These are phyloP conservation scores for Fusarium nanum DNA, from an alignment of 2,329 filamentous ascomycete species.

Conservation along the genomic window DNA sequence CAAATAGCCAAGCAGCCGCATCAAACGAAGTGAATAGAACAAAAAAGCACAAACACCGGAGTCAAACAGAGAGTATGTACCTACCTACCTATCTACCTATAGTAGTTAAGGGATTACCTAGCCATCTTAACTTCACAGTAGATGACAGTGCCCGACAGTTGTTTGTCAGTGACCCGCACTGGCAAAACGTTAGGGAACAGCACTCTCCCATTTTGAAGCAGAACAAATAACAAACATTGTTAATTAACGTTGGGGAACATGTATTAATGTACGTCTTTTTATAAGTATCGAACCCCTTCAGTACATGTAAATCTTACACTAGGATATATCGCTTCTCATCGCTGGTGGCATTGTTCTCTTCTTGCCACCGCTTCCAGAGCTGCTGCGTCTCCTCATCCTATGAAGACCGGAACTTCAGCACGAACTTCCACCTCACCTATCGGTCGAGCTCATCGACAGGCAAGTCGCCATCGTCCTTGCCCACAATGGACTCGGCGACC, in stretches of 20 bases:
- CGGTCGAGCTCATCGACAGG: conserved; percentile 81
- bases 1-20: conserved; percentile 1
- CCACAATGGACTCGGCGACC: conserved; percentile 83
- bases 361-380: conserved; percentile 40
- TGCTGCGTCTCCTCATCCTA: conserved; percentile 48
- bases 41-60: conserved; percentile 5
- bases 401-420: conserved; percentile 47
- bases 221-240: not conserved
- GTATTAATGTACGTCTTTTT: conserved; percentile 6
- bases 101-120: not conserved
- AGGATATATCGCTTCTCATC: conserved; percentile 37
- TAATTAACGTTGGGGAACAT: conserved; percentile 3
- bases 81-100: not conserved
- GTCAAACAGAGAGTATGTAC: not conserved
- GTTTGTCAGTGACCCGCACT: conserved; percentile 8
- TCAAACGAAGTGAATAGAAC: not conserved
- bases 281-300: not conserved
- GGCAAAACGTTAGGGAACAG: not conserved
- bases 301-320: conserved; percentile 19
- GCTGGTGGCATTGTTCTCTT: conserved; percentile 17
- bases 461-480: conserved; percentile 79
- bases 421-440: conserved; percentile 57
- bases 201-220: not conserved
- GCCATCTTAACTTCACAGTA: not conserved
- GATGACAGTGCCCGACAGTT: conserved; percentile 2